Evolutionary conservation across 352 stramenopile species (phyloP).

Genomic region (Elongisporangium undulatum): DNA sequence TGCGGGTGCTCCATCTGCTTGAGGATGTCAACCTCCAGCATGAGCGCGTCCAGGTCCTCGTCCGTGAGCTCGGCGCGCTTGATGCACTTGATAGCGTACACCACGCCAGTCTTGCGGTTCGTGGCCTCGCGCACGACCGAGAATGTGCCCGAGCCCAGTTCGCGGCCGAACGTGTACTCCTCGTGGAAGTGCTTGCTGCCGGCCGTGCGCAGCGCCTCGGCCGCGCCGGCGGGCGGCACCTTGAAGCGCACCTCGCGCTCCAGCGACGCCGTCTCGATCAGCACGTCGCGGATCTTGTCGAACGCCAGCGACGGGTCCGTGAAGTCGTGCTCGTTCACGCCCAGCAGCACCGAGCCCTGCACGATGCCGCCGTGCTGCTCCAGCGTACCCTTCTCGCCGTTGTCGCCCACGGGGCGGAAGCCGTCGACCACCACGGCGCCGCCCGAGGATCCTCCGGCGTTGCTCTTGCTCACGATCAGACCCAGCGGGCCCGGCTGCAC

Average conservation of each 20-base stretch:
- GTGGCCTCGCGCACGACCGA: conserved; percentile 67
- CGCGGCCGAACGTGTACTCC: conserved; percentile 62
- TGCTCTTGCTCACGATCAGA: conserved; percentile 69
- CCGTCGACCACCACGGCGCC: conserved; percentile 56
- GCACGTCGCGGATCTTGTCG: conserved; percentile 63
- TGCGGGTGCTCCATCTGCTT: conserved; percentile 84
- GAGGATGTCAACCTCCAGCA: conserved; percentile 73
- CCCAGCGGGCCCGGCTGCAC: conserved; percentile 65
- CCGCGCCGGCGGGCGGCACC: conserved; percentile 34
- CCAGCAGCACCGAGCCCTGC: conserved; percentile 43
- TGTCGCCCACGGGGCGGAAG: conserved; percentile 53
- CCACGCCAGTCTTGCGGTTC: conserved; percentile 33
- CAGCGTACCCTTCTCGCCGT: conserved; percentile 36
- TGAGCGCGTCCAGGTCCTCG: conserved; percentile 74
- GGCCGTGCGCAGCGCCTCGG: conserved; percentile 29
- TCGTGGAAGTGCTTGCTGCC: conserved; percentile 42
- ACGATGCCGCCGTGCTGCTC: conserved; percentile 33
- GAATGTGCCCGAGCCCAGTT: conserved; percentile 65
- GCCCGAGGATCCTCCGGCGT: conserved; percentile 3
- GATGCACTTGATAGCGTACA: conserved; percentile 85
- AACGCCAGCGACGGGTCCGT: conserved; percentile 41
- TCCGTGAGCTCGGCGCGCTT: conserved; percentile 67
- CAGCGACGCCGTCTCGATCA: conserved; percentile 52
- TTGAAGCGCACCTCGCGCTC: conserved; percentile 64
- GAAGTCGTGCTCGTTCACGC: conserved; percentile 76